Evolutionary conservation across 805 yeast genomes (phyloP), one percentile per base, ranked within the genome.

Genomic region (Candida glaebosa): DNA sequence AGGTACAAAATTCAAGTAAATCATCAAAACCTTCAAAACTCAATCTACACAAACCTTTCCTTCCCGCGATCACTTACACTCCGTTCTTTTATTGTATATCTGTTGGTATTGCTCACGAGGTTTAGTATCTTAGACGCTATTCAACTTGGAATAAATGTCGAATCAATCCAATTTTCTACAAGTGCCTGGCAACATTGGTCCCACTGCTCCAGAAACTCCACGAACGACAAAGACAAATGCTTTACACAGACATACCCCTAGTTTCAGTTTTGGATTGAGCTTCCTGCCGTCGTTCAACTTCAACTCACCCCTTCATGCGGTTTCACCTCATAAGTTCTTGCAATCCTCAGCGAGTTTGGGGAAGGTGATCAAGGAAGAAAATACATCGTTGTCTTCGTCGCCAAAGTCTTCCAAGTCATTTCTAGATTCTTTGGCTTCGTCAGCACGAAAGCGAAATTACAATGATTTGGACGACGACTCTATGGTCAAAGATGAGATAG

Each of bases 251-350:
- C 31, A 26, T 16, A 63, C 69, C 9, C 67, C 69, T 1, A 55
- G 67, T 5, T 65, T 67, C 49, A 54, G 64, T 20, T 65, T 68
- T 45, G 69, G 71, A 5, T 48, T 67, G 22, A 67, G 66, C 28
- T 64, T 67, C 38, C 71, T 64, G 70, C 73, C 74, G 10, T 64
- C 71, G n/a, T 65, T 68, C 49, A 65, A 60, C 30, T 63, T 68
- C 47, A 52, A 59, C 38, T 61, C 71, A 8, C 73, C 73, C 5
- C 40, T 63, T 25, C 51, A 53, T 41, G 44, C 60, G n/a, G 49
- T 61, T 5, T 65, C 71, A 9, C 71, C 72, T 1, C 67, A 60
- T 36, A 50, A 62, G 35, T 57, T 65, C 41, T 56, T 65, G 43
- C 60, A 56, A 36, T 45, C 49, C 5, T 46, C 63, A 5, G 51